Percentiles rank a stretch among this genome's conserved stretches.
Evolutionary conservation across 2,329 filamentous ascomycete genomes (phyloP).

Genomic region (Sporothrix protearum): DNA sequence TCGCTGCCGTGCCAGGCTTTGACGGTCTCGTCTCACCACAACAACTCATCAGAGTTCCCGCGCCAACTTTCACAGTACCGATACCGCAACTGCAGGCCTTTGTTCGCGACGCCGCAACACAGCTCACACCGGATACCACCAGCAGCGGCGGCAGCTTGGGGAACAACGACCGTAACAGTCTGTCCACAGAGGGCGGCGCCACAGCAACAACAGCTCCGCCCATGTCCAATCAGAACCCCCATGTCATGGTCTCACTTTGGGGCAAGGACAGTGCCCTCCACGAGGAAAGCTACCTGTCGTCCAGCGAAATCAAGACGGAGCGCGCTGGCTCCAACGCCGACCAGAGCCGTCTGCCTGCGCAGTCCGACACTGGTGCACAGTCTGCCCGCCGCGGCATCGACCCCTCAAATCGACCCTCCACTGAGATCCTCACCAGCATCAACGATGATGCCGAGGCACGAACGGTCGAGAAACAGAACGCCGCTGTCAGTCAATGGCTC

Average conservation of each 20-base stretch:
- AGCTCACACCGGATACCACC: constrained; percentile 50
- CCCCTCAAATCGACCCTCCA: constrained; percentile 43
- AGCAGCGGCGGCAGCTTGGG: constrained; percentile 40
- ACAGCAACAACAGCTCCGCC: constrained; percentile 37
- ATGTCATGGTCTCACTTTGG: constrained; percentile 56
- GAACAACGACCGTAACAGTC: constrained; percentile 22
- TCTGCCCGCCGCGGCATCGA: constrained; percentile 40
- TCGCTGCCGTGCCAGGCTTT: constrained; percentile 26
- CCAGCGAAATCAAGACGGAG: constrained; percentile 29
- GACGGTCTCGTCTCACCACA: constrained; percentile 43
- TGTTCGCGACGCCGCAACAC: constrained; percentile 31
- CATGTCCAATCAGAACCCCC: constrained; percentile 51
- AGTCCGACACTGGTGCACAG: neutral
- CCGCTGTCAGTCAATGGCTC: constrained; percentile 52
- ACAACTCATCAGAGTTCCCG: constrained; percentile 41
- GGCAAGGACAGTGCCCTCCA: constrained; percentile 40
- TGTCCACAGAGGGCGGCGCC: constrained; percentile 49
- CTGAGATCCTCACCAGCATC: constrained; percentile 44
- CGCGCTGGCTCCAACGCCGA: constrained; percentile 2
- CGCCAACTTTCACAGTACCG: constrained; percentile 30
- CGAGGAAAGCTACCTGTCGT: constrained; percentile 24
- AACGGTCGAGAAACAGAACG: constrained; percentile 46
- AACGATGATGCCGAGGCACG: constrained; percentile 48
- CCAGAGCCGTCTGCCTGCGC: neutral
- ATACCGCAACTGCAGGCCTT: constrained; percentile 30